These are phyloP conservation scores for Rhynchosporium secalis DNA, from an alignment of 2,329 filamentous ascomycete genomes.

Conservation along the genomic window DNA sequence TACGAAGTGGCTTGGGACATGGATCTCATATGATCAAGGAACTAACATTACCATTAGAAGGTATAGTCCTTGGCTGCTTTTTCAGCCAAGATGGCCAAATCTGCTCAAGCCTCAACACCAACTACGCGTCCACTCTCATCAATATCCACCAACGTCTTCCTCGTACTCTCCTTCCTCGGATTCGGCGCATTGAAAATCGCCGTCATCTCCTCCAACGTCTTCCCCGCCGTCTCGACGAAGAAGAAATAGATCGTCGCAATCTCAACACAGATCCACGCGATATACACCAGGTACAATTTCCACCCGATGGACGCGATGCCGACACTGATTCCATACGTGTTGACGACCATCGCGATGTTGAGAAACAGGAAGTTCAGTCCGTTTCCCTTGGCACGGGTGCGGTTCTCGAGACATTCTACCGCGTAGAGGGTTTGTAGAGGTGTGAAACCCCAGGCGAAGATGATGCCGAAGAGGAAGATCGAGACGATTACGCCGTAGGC, in stretches of 20 bases:
- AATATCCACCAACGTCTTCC: slow-evolving; percentile 32
- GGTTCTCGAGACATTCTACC: slow-evolving; percentile 50
- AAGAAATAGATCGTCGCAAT: slow-evolving; percentile 39
- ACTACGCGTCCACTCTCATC: slow-evolving; percentile 32
- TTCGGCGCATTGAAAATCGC: slow-evolving; percentile 36
- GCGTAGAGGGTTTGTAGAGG: slow-evolving; percentile 50
- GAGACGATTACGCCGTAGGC: slow-evolving; percentile 49
- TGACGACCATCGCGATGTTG: slow-evolving; percentile 44
- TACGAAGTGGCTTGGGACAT: too few species aligned
- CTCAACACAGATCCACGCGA: slow-evolving; percentile 32
- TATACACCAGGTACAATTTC: slow-evolving; percentile 37
- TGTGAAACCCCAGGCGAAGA: slow-evolving; percentile 45
- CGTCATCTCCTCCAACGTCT: slow-evolving; percentile 34
- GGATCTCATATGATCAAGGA: too few species aligned
- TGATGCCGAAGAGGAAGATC: slow-evolving; percentile 50
- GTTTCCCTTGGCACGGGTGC: slow-evolving; percentile 50
- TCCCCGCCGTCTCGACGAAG: slow-evolving; percentile 34
- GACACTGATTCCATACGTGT: slow-evolving; percentile 43
- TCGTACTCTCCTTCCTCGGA: slow-evolving; percentile 33
- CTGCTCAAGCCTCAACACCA: slow-evolving; percentile 21
- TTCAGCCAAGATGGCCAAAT: too few species aligned
- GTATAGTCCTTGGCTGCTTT: too few species aligned
- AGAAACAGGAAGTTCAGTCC: slow-evolving; percentile 42
- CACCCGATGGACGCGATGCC: slow-evolving; percentile 42
- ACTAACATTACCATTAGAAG: too few species aligned